Evolutionary conservation across 2,329 filamentous ascomycete genomes (phyloP).

Genomic region (Sclerotinia trifoliorum): DNA sequence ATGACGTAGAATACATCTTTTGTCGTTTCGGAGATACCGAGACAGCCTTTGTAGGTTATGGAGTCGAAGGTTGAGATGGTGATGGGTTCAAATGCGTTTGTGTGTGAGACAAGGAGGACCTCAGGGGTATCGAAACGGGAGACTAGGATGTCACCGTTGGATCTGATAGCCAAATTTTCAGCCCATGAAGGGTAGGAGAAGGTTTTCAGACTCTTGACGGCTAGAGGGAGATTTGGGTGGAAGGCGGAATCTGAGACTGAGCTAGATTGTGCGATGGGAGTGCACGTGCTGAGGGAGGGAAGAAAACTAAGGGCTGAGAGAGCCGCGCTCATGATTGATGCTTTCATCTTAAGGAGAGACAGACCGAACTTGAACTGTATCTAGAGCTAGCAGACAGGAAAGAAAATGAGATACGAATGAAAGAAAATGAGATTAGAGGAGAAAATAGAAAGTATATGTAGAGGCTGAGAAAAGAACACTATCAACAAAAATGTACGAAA

Average conservation of each 20-base stretch:
- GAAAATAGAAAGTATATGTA: background rate
- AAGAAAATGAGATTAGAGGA: background rate
- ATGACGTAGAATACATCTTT: constrained; percentile 39
- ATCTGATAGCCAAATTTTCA: constrained; percentile 43
- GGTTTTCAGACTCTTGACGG: constrained; percentile 21
- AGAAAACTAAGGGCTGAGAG: background rate
- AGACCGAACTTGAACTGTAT: background rate
- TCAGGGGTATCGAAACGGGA: constrained; percentile 38
- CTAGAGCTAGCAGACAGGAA: background rate
- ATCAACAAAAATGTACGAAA: background rate
- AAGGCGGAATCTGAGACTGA: background rate
- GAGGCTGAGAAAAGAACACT: background rate
- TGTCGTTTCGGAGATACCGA: constrained; percentile 42
- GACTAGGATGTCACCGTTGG: constrained; percentile 43
- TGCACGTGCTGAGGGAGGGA: constrained; percentile 7
- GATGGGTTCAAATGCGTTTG: constrained; percentile 19
- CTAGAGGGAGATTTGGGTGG: constrained; percentile 21
- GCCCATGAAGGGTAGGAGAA: constrained; percentile 25
- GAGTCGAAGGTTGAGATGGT: constrained; percentile 39
- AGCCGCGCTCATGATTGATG: constrained; percentile 1
- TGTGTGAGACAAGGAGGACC: constrained; percentile 41
- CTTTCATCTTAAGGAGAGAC: constrained; percentile 3
- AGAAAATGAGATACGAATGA: background rate
- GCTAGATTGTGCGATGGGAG: background rate
- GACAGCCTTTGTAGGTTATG: constrained; percentile 34